phyloP scores from a whole-genome alignment of 2,329 filamentous ascomycete genomes.

The Claviceps sp. region DNA sequence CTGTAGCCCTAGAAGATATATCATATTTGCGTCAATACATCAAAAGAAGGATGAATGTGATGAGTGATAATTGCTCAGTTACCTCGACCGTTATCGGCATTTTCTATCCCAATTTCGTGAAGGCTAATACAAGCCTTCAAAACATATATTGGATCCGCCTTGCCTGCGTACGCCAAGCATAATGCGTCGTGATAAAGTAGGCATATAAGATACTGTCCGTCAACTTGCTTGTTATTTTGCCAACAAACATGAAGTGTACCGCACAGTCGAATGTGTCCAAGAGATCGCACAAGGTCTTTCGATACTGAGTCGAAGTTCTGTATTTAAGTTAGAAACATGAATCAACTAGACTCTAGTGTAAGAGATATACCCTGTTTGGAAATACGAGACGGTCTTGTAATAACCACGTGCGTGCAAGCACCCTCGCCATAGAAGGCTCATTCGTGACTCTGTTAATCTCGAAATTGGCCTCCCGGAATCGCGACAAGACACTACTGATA shows the following conservation, averaged over 20 bases:
- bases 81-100: slow-evolving; percentile 65
- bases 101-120: slow-evolving; percentile 51
- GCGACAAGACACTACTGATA: slow-evolving; percentile 58
- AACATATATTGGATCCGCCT: slow-evolving; percentile 53
- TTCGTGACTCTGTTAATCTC: slow-evolving; percentile 79
- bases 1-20: slow-evolving; percentile 55
- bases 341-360: background rate
- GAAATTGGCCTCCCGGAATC: slow-evolving; percentile 59
- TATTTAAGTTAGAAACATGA: background rate
- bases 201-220: slow-evolving; percentile 73
- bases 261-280: slow-evolving; percentile 71
- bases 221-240: slow-evolving; percentile 52
- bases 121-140: slow-evolving; percentile 64
- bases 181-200: slow-evolving; percentile 72
- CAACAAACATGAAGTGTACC: slow-evolving; percentile 76
- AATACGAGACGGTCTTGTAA: slow-evolving; percentile 73
- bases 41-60: background rate
- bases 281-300: slow-evolving; percentile 56
- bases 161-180: slow-evolving; percentile 56
- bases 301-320: slow-evolving; percentile 38
- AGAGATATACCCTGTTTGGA: slow-evolving; percentile 47
- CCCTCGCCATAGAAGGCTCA: slow-evolving; percentile 53
- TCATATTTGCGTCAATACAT: background rate
- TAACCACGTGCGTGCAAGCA: slow-evolving; percentile 70
- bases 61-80: slow-evolving; percentile 10